Base-by-base conservation (phyloP, 441 rosid genomes). In the Sinapis alba region DNA sequence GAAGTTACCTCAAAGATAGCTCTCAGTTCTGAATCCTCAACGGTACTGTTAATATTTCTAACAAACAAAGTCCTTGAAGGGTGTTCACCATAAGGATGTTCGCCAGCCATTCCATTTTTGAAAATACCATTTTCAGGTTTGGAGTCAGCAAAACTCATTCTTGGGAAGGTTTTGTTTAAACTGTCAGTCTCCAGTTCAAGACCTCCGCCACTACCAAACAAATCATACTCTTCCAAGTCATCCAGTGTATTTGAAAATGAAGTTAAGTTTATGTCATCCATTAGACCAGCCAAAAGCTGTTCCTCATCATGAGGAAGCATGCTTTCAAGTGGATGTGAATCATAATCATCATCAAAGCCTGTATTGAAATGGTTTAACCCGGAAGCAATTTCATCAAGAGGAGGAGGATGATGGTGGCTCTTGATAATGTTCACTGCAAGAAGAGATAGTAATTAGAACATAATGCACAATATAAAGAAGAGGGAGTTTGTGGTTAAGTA, bases 21-120 rank as follows among this genome's bases (percentile, higher is more conserved):
- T 83, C 65, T 79, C 70, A 95, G 43, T 78, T 95, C 99, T 1
- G 86, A 82, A 80, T 95, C 99, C 41, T 93, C 99, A 50, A 95
- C 92, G 58, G 90, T 93, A 59, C 99, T 93, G 61, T 95, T 91
- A 30, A 95, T 95, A 80, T 95, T 95, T 60, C 98, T 86, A 77
- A 95, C 98, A 84, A 95, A 95, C 62, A 95, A 79, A 26, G 99
- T 95, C 84, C 99, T 91, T 1, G 98, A 95, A 72, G 99, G 99
- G 84, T 93, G 99, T 83, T 93, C 99, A 0, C 98, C 99, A 68
- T 85, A 89, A 2, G 99, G 98, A 84, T 95, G 98, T 62, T 95
- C 98, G 9, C 98, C 96, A 58, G 89, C 98, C 62, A 41, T 82
- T 63, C 92, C 92, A 83, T 88, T 94, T 45, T 88, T 64, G 76